These are phyloP conservation scores for Aspergillus hiratsukae DNA, from an alignment of 2,329 filamentous ascomycete species.

Conservation along the genomic window DNA sequence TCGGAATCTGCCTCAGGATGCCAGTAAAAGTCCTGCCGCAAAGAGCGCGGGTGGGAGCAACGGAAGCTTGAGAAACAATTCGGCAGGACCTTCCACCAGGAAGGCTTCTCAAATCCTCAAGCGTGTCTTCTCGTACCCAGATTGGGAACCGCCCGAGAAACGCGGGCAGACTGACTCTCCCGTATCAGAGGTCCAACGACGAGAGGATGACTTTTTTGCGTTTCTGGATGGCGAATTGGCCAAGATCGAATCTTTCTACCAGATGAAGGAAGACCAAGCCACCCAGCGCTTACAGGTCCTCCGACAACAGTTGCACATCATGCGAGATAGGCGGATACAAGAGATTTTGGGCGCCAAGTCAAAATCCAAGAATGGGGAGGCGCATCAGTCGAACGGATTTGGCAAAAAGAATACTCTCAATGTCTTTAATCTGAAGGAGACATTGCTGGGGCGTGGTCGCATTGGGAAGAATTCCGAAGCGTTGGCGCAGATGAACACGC, in stretches of 20 bases:
- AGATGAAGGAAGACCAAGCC: slow-evolving; percentile 80
- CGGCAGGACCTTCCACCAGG: slow-evolving; percentile 22
- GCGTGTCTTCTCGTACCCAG: slow-evolving; percentile 36
- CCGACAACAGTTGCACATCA: slow-evolving; percentile 82
- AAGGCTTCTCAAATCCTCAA: slow-evolving; percentile 30
- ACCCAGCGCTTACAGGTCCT: slow-evolving; percentile 65
- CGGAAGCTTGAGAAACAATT: slow-evolving; percentile 17
- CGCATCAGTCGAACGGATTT: slow-evolving; percentile 20
- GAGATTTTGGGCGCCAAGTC: slow-evolving; percentile 57
- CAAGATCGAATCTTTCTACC: slow-evolving; percentile 93
- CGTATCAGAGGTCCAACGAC: slow-evolving; percentile 60
- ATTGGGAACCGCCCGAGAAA: slow-evolving; percentile 37
- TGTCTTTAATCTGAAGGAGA: slow-evolving; percentile 32
- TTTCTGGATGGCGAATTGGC: slow-evolving; percentile 79
- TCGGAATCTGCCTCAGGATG: slow-evolving; percentile 4
- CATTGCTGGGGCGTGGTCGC: slow-evolving; percentile 42
- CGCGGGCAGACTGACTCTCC: slow-evolving; percentile 53
- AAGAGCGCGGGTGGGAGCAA: slow-evolving; percentile 5
- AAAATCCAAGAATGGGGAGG: slow-evolving; percentile 18
- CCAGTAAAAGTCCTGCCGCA: slow-evolving; percentile 7
- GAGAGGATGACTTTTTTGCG: slow-evolving; percentile 77
- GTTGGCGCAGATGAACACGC: slow-evolving; percentile 42
- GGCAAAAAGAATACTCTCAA: slow-evolving; percentile 13
- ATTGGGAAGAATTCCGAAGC: slow-evolving; percentile 56
- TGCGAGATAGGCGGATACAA: slow-evolving; percentile 76